Conservation (phyloP, 1,139 yeast genomes). For the Debaryomycetaceae sp. region DNA sequence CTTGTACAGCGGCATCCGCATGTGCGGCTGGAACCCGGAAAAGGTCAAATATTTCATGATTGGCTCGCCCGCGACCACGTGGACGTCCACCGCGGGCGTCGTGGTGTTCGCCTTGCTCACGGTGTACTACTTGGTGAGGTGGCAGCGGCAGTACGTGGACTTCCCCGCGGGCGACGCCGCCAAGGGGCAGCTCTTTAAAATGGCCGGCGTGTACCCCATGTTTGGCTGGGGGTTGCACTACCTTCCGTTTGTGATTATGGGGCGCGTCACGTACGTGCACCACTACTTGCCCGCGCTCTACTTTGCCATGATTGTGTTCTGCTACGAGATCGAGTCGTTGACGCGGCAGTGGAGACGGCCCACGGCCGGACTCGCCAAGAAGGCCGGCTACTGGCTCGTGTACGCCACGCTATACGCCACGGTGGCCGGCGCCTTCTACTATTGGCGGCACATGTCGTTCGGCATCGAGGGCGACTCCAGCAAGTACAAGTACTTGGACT, state of each 20-base stretch:
- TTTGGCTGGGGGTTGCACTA: conserved; percentile 94
- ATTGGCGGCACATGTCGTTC: conserved; percentile 68
- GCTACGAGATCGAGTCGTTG: conserved; percentile 61
- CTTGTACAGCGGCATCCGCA: conserved; percentile 80
- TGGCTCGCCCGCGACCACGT: conserved; percentile 90
- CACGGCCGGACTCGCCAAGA: conserved; percentile 11
- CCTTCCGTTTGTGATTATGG: conserved; percentile 86
- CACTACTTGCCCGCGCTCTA: conserved; percentile 95
- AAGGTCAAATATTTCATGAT: conserved; percentile 75
- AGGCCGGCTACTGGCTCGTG: conserved; percentile 12
- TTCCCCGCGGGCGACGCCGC: conserved; percentile 32
- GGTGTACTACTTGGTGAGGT: conserved; percentile 57
- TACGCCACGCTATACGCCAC: conserved; percentile 35
- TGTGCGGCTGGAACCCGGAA: conserved; percentile 89
- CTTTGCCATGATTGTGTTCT: conserved; percentile 80
- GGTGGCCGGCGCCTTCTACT: conserved; percentile 59
- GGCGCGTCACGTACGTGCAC: conserved; percentile 94
- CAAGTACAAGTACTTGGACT: conserved; percentile 60
- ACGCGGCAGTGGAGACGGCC: conserved; percentile 33
- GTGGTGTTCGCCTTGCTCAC: conserved; percentile 48
- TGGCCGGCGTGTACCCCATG: conserved; percentile 88
- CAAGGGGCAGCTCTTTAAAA: conserved; percentile 28
- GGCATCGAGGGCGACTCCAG: conserved; percentile 82
- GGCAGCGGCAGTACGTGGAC: conserved; percentile 86
- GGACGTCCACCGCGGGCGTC: conserved; percentile 77